Base-by-base conservation (phyloP, 2,329 filamentous ascomycete species). In the Albifimbria verrucaria region DNA sequence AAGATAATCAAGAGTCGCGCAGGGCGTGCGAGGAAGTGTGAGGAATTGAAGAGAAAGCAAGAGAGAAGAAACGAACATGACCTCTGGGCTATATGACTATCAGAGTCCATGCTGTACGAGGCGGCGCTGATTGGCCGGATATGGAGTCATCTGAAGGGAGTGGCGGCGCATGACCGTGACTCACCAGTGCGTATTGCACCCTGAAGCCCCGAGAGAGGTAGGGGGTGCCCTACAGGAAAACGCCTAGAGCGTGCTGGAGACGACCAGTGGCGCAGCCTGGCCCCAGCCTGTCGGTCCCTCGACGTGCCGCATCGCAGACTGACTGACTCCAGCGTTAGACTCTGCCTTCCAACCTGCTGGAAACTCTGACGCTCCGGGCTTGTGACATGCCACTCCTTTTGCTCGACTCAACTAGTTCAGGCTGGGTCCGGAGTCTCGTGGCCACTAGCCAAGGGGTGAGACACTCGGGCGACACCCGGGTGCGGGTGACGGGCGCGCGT, bases 91-190 rank as follows among this genome's bases (percentile, higher is more conserved):
- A 52, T 52, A 32, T 48, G 17, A 32, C 28, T 44, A n/a, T n/a
- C 12, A 39, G 32, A 39, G 32, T 12, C 5, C 32, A 39, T n/a
- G 32, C 32, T 15, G 22, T 23, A 48, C 22, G 41, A 49, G 48
- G 49, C 46, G 42, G 44, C 42, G 53, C 44, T 60, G 58, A 62
- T 62, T 62, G 59, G 60, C 32, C 24, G 24, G 25, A 25, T 50
- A 39, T 12, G 52, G 59, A 62, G 61, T 63, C 61, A 63, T 62
- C 51, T 48, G 59, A 55, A 15, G 23, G 20, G 12, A 46, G 53
- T 24, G 51, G 52, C 49, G 53, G 53, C 60, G 59, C 59, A 62
- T 62, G 59, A 62, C 57, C 54, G 60, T 62, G 60, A 62, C 55
- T 62, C 60, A 62, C 59, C 32, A 39, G 15, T n/a, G n/a, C n/a